Percentiles rank a stretch among this genome's conserved stretches.
Evolutionary conservation across 2,329 filamentous ascomycete genomes (phyloP).

Genomic region (Cladosporium velox): DNA sequence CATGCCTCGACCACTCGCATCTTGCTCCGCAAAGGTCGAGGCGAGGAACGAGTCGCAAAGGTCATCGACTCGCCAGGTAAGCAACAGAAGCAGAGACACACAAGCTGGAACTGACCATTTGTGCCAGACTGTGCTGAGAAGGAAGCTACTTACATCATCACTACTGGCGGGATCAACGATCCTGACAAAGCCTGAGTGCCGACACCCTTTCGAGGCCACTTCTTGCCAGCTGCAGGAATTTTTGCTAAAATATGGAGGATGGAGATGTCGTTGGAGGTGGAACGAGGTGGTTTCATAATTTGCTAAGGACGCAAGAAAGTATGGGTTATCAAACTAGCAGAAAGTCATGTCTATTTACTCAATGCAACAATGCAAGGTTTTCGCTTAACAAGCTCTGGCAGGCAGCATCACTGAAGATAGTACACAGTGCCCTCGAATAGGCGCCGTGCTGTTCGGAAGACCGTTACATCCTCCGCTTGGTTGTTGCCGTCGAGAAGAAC

Average conservation of each 20-base stretch:
- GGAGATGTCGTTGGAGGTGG: neutral
- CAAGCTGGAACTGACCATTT: constrained; percentile 27
- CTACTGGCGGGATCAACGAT: constrained; percentile 68
- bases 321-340: constrained; percentile 2
- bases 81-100: neutral
- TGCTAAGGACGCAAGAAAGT: neutral
- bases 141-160: constrained; percentile 71
- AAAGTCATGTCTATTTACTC: neutral
- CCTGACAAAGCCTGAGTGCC: constrained; percentile 58
- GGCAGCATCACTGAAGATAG: constrained; percentile 23
- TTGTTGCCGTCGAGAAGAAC: constrained; percentile 27
- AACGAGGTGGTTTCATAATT: neutral
- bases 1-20: constrained; percentile 69
- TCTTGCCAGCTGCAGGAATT: neutral
- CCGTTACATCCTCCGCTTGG: constrained; percentile 30
- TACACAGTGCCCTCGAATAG: constrained; percentile 29
- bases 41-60: constrained; percentile 70
- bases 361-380: constrained; percentile 5
- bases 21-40: constrained; percentile 66
- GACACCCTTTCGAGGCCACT: neutral
- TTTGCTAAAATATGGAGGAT: neutral
- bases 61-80: constrained; percentile 67
- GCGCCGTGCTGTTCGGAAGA: constrained; percentile 28
- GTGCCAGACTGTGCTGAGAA: constrained; percentile 64
- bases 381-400: neutral